Evolutionary conservation across 1,284 basidiomycete genomes (phyloP).

Genomic region (Fomitopsis pinicola): DNA sequence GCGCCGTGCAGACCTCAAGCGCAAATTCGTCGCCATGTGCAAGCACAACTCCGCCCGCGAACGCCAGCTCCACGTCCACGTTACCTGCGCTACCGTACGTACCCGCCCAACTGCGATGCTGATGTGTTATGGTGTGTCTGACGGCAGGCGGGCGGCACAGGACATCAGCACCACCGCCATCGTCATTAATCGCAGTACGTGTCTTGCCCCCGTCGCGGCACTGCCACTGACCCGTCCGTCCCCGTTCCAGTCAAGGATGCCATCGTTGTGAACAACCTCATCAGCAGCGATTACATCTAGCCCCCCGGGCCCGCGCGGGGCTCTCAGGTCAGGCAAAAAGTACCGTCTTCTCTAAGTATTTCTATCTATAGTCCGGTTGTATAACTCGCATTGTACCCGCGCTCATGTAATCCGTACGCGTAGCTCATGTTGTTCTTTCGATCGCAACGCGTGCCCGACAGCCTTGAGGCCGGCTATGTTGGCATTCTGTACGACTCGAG

Average conservation of each 20-base stretch:
- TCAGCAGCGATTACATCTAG: conserved; percentile 21
- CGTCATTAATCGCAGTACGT: conserved; percentile 44
- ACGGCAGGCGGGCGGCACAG: conserved; percentile 19
- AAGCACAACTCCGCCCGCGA: conserved; percentile 39
- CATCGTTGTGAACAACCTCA: conserved; percentile 22
- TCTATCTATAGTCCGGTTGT: background rate
- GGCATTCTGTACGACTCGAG: background rate
- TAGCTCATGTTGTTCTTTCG: background rate
- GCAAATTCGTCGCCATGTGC: conserved; percentile 45
- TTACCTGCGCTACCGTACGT: conserved; percentile 53
- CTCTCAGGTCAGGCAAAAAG: background rate
- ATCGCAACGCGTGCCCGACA: background rate
- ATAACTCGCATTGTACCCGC: background rate
- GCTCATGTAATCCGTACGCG: background rate
- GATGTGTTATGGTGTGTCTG: background rate
- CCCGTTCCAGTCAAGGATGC: conserved; percentile 38
- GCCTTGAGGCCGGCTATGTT: background rate
- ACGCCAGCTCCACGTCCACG: conserved; percentile 45
- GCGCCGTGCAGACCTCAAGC: conserved; percentile 36
- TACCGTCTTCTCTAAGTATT: background rate
- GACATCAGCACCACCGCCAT: conserved; percentile 45
- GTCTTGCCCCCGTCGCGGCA: background rate
- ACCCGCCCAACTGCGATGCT: background rate
- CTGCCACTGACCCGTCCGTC: background rate
- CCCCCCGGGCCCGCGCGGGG: background rate